phyloP scores from a whole-genome alignment of 257 asterid species.

The Capsicum pubescens region DNA sequence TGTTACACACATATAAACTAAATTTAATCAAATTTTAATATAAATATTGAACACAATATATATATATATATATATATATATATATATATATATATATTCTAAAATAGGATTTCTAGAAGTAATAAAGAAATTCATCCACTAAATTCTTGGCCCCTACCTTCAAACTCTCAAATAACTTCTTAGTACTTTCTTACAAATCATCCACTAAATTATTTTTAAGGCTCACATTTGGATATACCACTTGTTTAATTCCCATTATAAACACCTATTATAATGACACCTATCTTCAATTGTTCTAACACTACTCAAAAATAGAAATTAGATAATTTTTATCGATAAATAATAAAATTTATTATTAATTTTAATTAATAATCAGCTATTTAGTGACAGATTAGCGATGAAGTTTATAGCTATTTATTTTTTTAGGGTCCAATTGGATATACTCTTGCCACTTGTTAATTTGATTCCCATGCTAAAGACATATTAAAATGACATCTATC shows the following conservation, averaged over 20 bases:
- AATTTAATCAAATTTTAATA: too few species aligned
- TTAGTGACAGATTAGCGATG: background rate
- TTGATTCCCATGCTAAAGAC: background rate
- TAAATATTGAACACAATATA: too few species aligned
- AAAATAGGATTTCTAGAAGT: background rate
- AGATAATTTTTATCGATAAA: background rate
- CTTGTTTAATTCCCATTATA: background rate
- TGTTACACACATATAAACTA: too few species aligned
- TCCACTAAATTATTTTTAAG: conserved; percentile 5
- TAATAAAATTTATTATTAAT: background rate
- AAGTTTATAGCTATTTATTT: background rate
- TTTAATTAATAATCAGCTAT: too few species aligned
- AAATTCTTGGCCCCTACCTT: conserved; percentile 16
- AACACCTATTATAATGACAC: conserved; percentile 7
- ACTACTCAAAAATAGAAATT: background rate
- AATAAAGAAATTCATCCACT: background rate
- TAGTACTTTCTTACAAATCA: conserved; percentile 23
- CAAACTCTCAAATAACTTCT: conserved; percentile 13
- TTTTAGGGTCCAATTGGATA: background rate
- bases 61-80: too few species aligned
- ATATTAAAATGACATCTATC: background rate
- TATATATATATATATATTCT: background rate
- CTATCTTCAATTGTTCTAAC: background rate
- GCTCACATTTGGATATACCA: conserved; percentile 1
- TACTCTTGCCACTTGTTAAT: background rate